Percentiles rank a stretch among this genome's conserved stretches.
These are phyloP conservation scores for Leccinum incarnatum DNA, from an alignment of 768 basidiomycete species.

Conservation along the genomic window DNA sequence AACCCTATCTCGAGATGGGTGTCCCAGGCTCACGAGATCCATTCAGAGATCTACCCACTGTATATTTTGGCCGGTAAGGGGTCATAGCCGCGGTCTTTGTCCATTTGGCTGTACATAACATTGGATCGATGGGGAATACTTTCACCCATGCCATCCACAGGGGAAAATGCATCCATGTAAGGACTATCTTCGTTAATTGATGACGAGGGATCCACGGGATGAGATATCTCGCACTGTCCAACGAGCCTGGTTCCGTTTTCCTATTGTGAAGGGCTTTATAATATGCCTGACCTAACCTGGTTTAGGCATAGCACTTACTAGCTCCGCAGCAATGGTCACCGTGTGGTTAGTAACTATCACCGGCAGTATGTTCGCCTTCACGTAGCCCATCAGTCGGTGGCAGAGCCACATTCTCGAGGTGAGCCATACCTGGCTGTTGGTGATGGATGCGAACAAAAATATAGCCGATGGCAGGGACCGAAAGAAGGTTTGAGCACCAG, in stretches of 20 bases:
- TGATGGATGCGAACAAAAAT: constrained; percentile 90
- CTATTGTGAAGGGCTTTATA: constrained; percentile 37
- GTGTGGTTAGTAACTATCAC: constrained; percentile 93
- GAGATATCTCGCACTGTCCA: constrained; percentile 93
- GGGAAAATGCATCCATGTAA: constrained; percentile 41
- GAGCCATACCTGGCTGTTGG: constrained; percentile 60
- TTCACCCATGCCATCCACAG: constrained; percentile 55
- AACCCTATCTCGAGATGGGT: constrained; percentile 47
- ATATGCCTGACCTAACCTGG: constrained; percentile 38
- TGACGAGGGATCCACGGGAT: constrained; percentile 53
- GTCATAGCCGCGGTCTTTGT: constrained; percentile 51
- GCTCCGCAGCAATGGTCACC: constrained; percentile 91
- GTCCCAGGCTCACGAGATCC: constrained; percentile 9
- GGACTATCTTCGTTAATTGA: constrained; percentile 29
- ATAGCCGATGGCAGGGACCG: constrained; percentile 91
- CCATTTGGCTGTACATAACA: constrained; percentile 58
- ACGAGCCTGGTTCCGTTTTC: constrained; percentile 75
- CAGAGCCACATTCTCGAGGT: constrained; percentile 12
- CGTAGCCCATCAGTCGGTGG: constrained; percentile 13
- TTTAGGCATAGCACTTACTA: constrained; percentile 56
- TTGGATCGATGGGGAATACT: constrained; percentile 50
- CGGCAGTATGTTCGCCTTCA: constrained; percentile 76
- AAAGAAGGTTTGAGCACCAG: constrained; percentile 87
- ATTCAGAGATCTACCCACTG: constrained; percentile 44
- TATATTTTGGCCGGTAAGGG: constrained; percentile 58